Base-by-base conservation (phyloP, 805 yeast species). In the Wickerhamomyces chaumierensis region DNA sequence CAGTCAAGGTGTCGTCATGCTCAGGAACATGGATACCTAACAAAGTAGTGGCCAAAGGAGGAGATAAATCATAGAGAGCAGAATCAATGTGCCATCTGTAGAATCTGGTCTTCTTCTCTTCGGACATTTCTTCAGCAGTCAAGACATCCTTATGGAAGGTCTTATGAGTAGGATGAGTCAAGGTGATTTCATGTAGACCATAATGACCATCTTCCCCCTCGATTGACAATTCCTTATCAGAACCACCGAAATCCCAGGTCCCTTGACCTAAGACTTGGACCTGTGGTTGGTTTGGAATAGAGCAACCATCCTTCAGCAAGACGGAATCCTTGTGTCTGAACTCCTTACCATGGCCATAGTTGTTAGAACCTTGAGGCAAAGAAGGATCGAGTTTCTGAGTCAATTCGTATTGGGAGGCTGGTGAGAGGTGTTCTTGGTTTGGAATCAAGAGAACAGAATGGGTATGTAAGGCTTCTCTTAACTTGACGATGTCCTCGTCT, bases 71-170 rank as follows among this genome's bases (percentile, higher is more conserved):
- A 52, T 86, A 86, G 32, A 86, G 68, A 4, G 95, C 95, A 29
- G 92, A 79, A 60, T 86, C 95, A 47, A 86, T 84, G 61, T 86
- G 95, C 95, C 95, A 86, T 62, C 95, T 73, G 71, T 85, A 86
- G 58, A 78, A 86, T 50, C 94, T 70, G 2, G 95, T 86, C 57
- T 73, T 71, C 37, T 78, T 73, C 7, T 13, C 16, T 18, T 72
- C 53, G 7, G 65, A 63, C 29, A 80, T 71, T 47, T 85, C 75
- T 34, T 76, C 78, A n/a, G 72, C 69, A 15, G 78, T 64, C 44
- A 86, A 67, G 1, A 76, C 68, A 13, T 68, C 61, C 48, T 78
- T 78, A 62, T 86, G 95, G 71, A 86, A 86, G 2, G 79, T 69
- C 48, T 75, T 73, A 57, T 86, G 95, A 2, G 85, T 78, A 35